phyloP scores from a whole-genome alignment of 108 stramenopile species.

The Craspedostauros australis region DNA sequence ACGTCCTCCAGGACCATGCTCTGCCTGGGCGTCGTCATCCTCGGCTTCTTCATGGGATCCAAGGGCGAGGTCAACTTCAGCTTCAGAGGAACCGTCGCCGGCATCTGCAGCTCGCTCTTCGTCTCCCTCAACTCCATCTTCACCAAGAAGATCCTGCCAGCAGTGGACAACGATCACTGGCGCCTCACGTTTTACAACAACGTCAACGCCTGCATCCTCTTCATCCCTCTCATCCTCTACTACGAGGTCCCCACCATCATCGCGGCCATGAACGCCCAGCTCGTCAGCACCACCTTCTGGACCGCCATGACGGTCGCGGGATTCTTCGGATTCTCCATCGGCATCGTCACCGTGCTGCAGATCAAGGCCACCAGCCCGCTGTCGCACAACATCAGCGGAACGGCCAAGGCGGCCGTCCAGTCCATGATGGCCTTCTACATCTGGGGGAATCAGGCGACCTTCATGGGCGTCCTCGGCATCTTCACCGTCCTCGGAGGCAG shows the following conservation, averaged over 20 bases:
- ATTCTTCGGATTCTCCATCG: constrained; percentile 91
- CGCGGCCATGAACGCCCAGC: constrained; percentile 23
- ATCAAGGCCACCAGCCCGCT: constrained; percentile 92
- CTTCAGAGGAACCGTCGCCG: constrained; percentile 73
- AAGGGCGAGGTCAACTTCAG: constrained; percentile 86
- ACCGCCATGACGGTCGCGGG: constrained; percentile 83
- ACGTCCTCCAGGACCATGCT: constrained; percentile 61
- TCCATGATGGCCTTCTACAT: constrained; percentile 89
- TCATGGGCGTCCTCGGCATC: constrained; percentile 76
- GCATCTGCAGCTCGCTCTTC: constrained; percentile 84
- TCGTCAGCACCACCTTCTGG: constrained; percentile 74
- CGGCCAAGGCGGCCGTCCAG: constrained; percentile 91
- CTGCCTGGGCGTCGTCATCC: constrained; percentile 80
- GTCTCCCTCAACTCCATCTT: constrained; percentile 93
- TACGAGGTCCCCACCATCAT: constrained; percentile 64
- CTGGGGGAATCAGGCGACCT: constrained; percentile 86
- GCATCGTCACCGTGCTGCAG: constrained; percentile 93
- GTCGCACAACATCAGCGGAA: constrained; percentile 94
- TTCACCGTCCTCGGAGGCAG: constrained; percentile 81
- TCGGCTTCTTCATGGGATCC: constrained; percentile 86
- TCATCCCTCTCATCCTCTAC: constrained; percentile 73
- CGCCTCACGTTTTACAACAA: constrained; percentile 92
- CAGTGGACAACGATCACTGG: constrained; percentile 92
- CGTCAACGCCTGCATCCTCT: constrained; percentile 85
- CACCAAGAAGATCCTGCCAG: constrained; percentile 85